Evolutionary conservation across 78 protist genomes (phyloP).

Genomic region (Dictyostelium firmibasis): DNA sequence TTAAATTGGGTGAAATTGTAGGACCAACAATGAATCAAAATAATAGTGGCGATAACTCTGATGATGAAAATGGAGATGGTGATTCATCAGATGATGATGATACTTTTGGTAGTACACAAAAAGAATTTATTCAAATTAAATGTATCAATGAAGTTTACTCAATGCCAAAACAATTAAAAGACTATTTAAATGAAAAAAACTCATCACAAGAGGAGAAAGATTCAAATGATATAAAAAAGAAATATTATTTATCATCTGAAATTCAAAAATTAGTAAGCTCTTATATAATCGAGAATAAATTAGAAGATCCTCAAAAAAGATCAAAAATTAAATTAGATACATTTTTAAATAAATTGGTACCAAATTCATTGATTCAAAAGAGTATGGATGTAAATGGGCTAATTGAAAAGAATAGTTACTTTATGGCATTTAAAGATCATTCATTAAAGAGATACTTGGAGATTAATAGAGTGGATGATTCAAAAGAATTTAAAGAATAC

Average conservation of each 20-base stretch:
- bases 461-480: not conserved
- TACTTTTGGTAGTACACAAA: not conserved
- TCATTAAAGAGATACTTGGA: not conserved
- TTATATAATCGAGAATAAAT: slow-evolving; percentile 1
- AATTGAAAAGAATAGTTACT: not conserved
- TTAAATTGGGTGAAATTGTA: slow-evolving; percentile 12
- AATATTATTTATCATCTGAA: not conserved
- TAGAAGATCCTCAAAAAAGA: slow-evolving; percentile 19
- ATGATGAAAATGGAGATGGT: not conserved
- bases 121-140: not conserved
- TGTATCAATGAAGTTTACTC: not conserved
- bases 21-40: not conserved
- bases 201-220: too few species aligned
- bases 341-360: not conserved
- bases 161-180: slow-evolving; percentile 4
- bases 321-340: not conserved
- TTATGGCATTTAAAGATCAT: not conserved
- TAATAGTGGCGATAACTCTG: not conserved
- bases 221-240: not conserved
- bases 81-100: not conserved
- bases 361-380: not conserved
- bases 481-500: not conserved
- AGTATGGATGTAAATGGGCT: not conserved
- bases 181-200: not conserved
- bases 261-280: not conserved